Evolutionary conservation across 1,284 basidiomycete genomes (phyloP).

Genomic region (Tremellales sp.): DNA sequence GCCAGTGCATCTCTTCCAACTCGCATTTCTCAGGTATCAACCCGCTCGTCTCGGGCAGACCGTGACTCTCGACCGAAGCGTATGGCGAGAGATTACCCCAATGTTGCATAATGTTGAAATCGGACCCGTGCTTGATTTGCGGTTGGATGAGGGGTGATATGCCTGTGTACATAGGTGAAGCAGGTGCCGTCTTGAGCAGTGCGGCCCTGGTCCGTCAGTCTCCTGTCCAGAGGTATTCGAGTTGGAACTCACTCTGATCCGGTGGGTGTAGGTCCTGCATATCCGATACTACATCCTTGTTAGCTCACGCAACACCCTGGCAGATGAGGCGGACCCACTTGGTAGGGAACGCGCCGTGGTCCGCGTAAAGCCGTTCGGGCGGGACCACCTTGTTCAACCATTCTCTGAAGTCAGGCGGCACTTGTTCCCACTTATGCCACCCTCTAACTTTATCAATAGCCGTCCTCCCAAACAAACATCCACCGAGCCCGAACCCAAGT

Average conservation of each 20-base stretch:
- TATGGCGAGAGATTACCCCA: conserved; percentile 52
- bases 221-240: neutral
- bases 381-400: neutral
- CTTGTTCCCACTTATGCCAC: neutral
- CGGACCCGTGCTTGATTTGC: conserved; percentile 7
- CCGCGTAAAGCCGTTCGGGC: neutral
- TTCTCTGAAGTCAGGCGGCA: neutral
- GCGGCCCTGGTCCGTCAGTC: conserved; percentile 52
- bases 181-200: conserved; percentile 69
- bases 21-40: conserved; percentile 47
- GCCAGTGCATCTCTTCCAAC: conserved; percentile 47
- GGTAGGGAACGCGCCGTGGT: neutral
- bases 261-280: conserved; percentile 75
- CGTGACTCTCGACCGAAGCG: conserved; percentile 49
- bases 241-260: conserved; percentile 59
- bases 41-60: conserved; percentile 43
- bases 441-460: neutral
- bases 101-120: conserved; percentile 48
- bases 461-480: neutral
- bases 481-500: neutral
- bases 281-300: too few relatives aligned
- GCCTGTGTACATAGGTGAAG: conserved; percentile 67
- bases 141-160: conserved; percentile 60
- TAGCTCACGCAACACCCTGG: too few relatives aligned
- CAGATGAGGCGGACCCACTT: too few relatives aligned